A percentile compares a stretch with the other conserved stretches of the same genome.
These are phyloP conservation scores for Annulohypoxylon truncatum DNA, from an alignment of 2,329 filamentous ascomycete genomes.

Conservation along the genomic window DNA sequence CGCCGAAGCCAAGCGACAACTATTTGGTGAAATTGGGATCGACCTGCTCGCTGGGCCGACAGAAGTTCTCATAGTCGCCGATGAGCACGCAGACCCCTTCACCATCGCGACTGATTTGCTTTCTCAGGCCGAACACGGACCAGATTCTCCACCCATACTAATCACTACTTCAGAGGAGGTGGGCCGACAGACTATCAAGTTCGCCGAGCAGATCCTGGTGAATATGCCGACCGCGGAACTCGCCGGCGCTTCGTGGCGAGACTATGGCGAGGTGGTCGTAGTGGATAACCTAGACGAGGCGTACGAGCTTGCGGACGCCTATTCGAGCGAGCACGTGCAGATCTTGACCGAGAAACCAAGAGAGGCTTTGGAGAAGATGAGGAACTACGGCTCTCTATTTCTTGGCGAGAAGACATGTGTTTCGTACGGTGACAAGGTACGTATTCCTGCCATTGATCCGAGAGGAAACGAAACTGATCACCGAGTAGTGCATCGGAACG, in stretches of 20 bases:
- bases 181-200: constrained; percentile 53
- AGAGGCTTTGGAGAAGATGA: constrained; percentile 63
- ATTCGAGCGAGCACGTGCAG: constrained; percentile 64
- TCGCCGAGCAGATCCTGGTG: constrained; percentile 54
- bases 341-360: constrained; percentile 60
- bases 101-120: constrained; percentile 95
- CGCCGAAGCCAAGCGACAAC: constrained; percentile 64
- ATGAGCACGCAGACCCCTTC: constrained; percentile 84
- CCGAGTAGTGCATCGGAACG: constrained; percentile 61
- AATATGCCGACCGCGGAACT: constrained; percentile 57
- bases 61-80: constrained; percentile 82
- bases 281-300: constrained; percentile 59
- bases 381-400: constrained; percentile 62
- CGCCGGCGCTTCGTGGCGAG: constrained; percentile 57
- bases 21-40: constrained; percentile 66
- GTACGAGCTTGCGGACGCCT: constrained; percentile 59
- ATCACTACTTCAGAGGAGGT: constrained; percentile 59
- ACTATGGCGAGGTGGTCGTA: constrained; percentile 60
- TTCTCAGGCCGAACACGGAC: constrained; percentile 84
- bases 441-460: background rate
- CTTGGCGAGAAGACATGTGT: constrained; percentile 65
- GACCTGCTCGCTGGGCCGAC: constrained; percentile 66
- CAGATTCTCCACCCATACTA: constrained; percentile 62
- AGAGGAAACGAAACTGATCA: background rate
- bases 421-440: constrained; percentile 64